phyloP scores from a whole-genome alignment of 2,329 filamentous ascomycete genomes.

The Botrytis cinerea region DNA sequence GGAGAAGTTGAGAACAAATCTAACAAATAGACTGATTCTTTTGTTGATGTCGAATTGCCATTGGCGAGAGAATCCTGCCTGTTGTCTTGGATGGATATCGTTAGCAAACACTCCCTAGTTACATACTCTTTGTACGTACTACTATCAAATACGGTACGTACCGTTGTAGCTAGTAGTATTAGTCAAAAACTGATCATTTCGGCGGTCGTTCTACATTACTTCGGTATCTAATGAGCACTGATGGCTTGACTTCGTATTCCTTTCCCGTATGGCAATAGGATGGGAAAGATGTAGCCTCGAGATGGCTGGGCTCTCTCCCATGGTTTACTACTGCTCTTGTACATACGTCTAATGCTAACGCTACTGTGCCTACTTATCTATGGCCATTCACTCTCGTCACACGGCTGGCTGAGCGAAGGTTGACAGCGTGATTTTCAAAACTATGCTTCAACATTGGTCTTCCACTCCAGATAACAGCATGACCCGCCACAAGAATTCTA shows the following conservation, averaged over 20 bases:
- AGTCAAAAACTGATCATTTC: background rate
- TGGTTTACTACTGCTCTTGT: background rate
- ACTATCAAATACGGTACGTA: background rate
- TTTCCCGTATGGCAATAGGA: background rate
- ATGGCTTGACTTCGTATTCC: background rate
- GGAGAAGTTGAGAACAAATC: constrained; percentile 23
- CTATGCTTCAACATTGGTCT: constrained; percentile 1
- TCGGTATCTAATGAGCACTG: background rate
- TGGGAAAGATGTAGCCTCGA: background rate
- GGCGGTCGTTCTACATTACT: background rate
- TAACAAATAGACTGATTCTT: constrained; percentile 8
- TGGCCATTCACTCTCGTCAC: background rate
- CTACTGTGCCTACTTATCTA: background rate
- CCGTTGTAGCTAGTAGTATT: background rate
- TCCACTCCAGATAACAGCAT: constrained; percentile 20
- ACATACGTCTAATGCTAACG: background rate
- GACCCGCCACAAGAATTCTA: constrained; percentile 21
- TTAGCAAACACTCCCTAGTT: background rate
- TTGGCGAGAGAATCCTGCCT: background rate
- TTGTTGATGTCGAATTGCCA: background rate
- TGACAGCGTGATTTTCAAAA: background rate
- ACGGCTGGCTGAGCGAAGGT: constrained; percentile 10
- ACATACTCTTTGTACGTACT: constrained; percentile 8
- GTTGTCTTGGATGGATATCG: constrained; percentile 13
- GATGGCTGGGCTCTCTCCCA: background rate